Base-by-base conservation (phyloP, 2,329 filamentous ascomycete species). In the Ascochyta lentis region DNA sequence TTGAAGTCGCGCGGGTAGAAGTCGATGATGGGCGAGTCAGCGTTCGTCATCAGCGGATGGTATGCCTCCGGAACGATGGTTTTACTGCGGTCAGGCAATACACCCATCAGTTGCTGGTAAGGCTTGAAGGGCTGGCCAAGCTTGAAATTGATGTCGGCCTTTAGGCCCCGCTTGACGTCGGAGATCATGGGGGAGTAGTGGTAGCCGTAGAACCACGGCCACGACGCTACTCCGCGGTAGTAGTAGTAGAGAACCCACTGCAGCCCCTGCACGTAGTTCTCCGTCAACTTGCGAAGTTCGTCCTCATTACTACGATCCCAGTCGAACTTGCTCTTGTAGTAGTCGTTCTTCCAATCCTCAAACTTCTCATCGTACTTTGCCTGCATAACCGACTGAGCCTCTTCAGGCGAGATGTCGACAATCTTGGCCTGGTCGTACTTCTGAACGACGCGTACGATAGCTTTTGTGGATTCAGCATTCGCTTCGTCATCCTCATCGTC, bases 201-300 rank as follows among this genome's bases (percentile, higher is more conserved):
- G 76, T 96, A 99, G 58, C 84, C 83, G 77, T 97, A 99, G 78
- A 91, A 99, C 95, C 95, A 99, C 13, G 95, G 92, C 95, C 95
- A 99, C 12, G 94, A 98, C 15, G 92, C 95, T 57, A 99, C 95
- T 59, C 95, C 95, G 49, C 89, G 89, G 78, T 99, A 99, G 78
- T 99, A 99, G 80, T 99, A 99, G 77, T 89, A 97, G 45, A 99
- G 81, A 39, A 99, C 95, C 96, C 95, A 99, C 75, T 99, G 95
- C 58, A 99, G 80, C 58, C 95, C 95, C 77, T 99, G 91, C 6
- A 99, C 92, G 69, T 99, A 99, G 77, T 98, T 99, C 77, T 98
- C 92, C 24, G 91, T 89, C 58, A 99, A 81, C 61, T 89, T 88
- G 49, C 82, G 88, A 71, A 98, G 83, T 75, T 96, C 92, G 37